phyloP scores from a whole-genome alignment of 257 asterid genomes.

The Eustoma russellianum region DNA sequence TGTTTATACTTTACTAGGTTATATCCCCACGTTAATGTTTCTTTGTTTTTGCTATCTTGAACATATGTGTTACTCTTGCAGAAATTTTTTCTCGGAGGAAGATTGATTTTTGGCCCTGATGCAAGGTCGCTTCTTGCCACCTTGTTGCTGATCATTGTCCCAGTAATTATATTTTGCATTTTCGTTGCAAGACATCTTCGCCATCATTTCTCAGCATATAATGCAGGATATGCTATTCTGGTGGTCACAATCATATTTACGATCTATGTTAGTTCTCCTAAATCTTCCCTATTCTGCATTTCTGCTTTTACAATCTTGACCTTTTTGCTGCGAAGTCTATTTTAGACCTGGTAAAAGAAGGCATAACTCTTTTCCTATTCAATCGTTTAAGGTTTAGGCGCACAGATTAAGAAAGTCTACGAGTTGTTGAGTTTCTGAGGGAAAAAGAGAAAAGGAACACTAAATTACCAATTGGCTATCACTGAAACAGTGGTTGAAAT shows the following conservation, averaged over 20 bases:
- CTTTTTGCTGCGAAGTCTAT: background rate
- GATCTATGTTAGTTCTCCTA: conserved; percentile 47
- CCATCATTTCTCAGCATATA: conserved; percentile 63
- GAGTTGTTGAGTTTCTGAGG: too few species aligned
- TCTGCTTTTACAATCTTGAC: background rate
- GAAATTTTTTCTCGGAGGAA: conserved; percentile 85
- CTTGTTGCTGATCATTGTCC: conserved; percentile 65
- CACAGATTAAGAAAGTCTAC: too few species aligned
- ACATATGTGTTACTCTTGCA: conserved; percentile 31
- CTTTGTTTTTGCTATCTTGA: background rate
- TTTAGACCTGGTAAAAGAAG: background rate
- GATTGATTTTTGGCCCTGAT: conserved; percentile 98
- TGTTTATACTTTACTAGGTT: background rate
- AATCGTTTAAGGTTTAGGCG: too few species aligned
- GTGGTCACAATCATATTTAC: conserved; percentile 64
- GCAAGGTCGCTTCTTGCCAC: conserved; percentile 90
- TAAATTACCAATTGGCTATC: too few species aligned
- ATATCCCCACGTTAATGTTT: background rate
- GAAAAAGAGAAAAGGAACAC: too few species aligned
- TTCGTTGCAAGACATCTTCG: conserved; percentile 90
- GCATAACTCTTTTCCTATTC: background rate
- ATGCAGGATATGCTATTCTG: conserved; percentile 87
- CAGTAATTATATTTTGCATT: conserved; percentile 75
- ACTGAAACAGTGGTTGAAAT: too few species aligned
- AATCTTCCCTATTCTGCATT: conserved; percentile 2